Conservation (phyloP, 1,139 yeast genomes). For the Arxiozyma heterogenica region DNA sequence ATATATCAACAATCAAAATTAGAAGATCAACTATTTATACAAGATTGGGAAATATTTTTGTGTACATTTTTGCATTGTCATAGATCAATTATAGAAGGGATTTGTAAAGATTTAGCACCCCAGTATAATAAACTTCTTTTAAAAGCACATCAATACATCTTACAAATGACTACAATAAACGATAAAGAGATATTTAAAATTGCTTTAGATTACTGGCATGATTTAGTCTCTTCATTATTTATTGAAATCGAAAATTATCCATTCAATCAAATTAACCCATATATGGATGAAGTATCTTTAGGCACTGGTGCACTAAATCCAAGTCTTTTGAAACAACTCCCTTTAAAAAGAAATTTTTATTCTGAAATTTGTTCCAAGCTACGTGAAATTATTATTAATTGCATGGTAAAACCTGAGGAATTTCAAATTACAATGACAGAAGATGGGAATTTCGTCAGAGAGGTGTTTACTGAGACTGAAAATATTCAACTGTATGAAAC, state of each 20-base stretch:
- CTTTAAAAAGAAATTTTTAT: slow-evolving; percentile 78
- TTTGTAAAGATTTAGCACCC: slow-evolving; percentile 39
- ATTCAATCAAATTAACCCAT: slow-evolving; percentile 24
- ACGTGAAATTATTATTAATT: slow-evolving; percentile 80
- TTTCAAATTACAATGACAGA: slow-evolving; percentile 91
- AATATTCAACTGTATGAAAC: slow-evolving; percentile 88
- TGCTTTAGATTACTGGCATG: slow-evolving; percentile 87
- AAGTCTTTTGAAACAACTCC: slow-evolving; percentile 56
- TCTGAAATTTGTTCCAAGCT: slow-evolving; percentile 62
- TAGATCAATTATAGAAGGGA: slow-evolving; percentile 53
- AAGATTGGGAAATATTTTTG: slow-evolving; percentile 85
- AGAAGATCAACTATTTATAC: slow-evolving; percentile 81
- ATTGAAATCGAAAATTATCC: slow-evolving; percentile 79
- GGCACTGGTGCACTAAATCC: slow-evolving; percentile 82
- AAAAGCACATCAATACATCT: slow-evolving; percentile 47
- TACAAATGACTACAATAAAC: slow-evolving; percentile 77
- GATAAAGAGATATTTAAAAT: slow-evolving; percentile 93
- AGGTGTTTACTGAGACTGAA: slow-evolving; percentile 88
- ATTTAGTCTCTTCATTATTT: slow-evolving; percentile 67
- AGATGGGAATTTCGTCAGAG: slow-evolving; percentile 96
- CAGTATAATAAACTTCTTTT: slow-evolving; percentile 31
- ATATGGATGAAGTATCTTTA: slow-evolving; percentile 37
- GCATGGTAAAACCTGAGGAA: slow-evolving; percentile 97
- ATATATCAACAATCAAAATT: slow-evolving; percentile 67
- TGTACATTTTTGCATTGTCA: slow-evolving; percentile 76